These are phyloP conservation scores for Trichophyton simii DNA, from an alignment of 2,329 filamentous ascomycete species.

Conservation along the genomic window DNA sequence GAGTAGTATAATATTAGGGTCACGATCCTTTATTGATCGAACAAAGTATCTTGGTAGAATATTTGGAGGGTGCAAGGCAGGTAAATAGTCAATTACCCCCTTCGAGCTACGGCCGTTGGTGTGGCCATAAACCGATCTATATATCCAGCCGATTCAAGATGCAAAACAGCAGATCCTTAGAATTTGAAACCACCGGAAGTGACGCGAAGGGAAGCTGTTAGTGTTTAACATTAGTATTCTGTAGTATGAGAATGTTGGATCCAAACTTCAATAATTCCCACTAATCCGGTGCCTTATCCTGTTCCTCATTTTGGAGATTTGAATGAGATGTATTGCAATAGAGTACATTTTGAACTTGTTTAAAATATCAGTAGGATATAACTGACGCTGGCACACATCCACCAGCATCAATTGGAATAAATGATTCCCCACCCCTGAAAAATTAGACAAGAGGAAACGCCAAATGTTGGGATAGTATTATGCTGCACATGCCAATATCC, in stretches of 20 bases:
- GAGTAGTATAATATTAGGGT: conserved; percentile 22
- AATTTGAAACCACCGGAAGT: conserved; percentile 8
- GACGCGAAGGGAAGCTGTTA: not conserved
- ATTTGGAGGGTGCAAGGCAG: conserved; percentile 18
- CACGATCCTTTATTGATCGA: conserved; percentile 18
- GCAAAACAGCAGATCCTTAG: conserved; percentile 12
- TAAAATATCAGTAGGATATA: not conserved
- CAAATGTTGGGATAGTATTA: not conserved
- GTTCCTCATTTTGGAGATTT: not conserved
- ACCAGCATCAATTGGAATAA: not conserved
- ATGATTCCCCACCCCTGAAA: not conserved
- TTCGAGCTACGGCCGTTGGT: not conserved
- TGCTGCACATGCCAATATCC: not conserved
- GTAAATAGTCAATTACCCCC: conserved; percentile 6
- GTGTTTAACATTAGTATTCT: not conserved
- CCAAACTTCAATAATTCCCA: no score
- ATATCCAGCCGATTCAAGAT: conserved; percentile 15
- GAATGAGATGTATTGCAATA: no score
- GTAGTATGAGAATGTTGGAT: not conserved
- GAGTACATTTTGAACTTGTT: no score
- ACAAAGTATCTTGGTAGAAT: conserved; percentile 14
- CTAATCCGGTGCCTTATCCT: no score
- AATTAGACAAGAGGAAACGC: not conserved
- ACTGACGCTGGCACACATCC: not conserved
- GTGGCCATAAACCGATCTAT: not conserved